Conservation (phyloP, 2,329 filamentous ascomycete species). For the Phyllosticta paracitricarpa region DNA sequence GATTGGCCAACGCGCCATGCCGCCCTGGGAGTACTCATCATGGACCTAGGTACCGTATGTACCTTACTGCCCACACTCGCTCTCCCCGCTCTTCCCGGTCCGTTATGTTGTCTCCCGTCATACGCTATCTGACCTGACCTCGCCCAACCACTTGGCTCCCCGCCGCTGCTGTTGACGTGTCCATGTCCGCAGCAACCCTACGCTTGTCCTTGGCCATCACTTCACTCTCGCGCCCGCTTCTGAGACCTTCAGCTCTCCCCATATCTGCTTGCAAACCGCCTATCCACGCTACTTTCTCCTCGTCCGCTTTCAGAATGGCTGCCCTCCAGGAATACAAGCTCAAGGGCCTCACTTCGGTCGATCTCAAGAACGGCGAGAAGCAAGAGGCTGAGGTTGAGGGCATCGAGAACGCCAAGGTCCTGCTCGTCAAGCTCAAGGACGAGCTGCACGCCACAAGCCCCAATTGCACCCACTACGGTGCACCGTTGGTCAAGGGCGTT, state of each 20-base stretch:
- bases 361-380: conserved; percentile 72
- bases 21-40: conserved; percentile 3
- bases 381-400: conserved; percentile 86
- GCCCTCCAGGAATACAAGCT: conserved; percentile 44
- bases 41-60: not conserved
- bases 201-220: not conserved
- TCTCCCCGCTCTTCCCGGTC: not conserved
- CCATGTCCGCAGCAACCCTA: conserved; percentile 5
- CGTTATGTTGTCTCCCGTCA: not conserved
- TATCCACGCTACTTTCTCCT: not conserved
- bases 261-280: not conserved
- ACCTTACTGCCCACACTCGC: not conserved
- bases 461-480: conserved; percentile 86
- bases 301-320: conserved; percentile 2
- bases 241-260: conserved; percentile 3
- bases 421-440: conserved; percentile 70
- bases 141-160: not conserved
- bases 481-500: conserved; percentile 77
- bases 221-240: not conserved
- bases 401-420: conserved; percentile 72
- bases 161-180: not conserved
- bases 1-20: conserved; percentile 1
- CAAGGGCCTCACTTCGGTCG: conserved; percentile 65
- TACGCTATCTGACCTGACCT: not conserved
- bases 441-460: conserved; percentile 70